A percentile compares a stretch with the other conserved stretches of the same genome.
Evolutionary conservation across 257 asterid species (phyloP).

Genomic region (Solanum peruvianum): DNA sequence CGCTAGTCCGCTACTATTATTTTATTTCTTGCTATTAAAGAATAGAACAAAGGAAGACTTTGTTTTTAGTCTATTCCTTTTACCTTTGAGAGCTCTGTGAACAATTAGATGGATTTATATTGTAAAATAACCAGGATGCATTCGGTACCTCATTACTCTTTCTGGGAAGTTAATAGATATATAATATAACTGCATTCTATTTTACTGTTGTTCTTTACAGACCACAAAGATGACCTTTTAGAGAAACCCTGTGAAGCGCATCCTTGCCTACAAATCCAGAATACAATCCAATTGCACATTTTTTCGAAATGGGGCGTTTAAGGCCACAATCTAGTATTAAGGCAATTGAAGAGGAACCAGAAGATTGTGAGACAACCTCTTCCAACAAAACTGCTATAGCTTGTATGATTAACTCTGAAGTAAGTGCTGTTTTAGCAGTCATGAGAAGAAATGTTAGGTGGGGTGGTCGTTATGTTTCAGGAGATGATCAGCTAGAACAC

Average conservation of each 20-base stretch:
- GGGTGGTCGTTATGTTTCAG: slow-evolving; percentile 96
- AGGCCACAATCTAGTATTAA: slow-evolving; percentile 75
- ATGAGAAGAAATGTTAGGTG: slow-evolving; percentile 98
- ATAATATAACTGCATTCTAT: not conserved
- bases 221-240: slow-evolving; percentile 4
- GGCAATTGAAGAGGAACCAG: slow-evolving; percentile 93
- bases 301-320: slow-evolving; percentile 61
- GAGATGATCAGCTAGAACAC: slow-evolving; percentile 95
- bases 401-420: slow-evolving; percentile 80
- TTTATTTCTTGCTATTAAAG: not conserved
- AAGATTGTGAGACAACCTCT: slow-evolving; percentile 61
- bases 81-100: not conserved
- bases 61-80: not conserved
- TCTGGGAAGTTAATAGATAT: not conserved
- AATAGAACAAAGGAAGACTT: not conserved
- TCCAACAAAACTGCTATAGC: slow-evolving; percentile 58
- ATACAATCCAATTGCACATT: slow-evolving; percentile 2
- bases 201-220: slow-evolving; percentile 10
- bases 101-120: not conserved
- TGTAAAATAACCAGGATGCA: not conserved
- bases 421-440: slow-evolving; percentile 89
- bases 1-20: not conserved
- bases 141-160: not conserved
- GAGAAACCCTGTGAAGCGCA: not conserved
- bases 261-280: slow-evolving; percentile 5